Percentiles rank a stretch among this genome's conserved stretches.
phyloP scores from a whole-genome alignment of 1,284 basidiomycete species.

The Psilocybe mexicana region DNA sequence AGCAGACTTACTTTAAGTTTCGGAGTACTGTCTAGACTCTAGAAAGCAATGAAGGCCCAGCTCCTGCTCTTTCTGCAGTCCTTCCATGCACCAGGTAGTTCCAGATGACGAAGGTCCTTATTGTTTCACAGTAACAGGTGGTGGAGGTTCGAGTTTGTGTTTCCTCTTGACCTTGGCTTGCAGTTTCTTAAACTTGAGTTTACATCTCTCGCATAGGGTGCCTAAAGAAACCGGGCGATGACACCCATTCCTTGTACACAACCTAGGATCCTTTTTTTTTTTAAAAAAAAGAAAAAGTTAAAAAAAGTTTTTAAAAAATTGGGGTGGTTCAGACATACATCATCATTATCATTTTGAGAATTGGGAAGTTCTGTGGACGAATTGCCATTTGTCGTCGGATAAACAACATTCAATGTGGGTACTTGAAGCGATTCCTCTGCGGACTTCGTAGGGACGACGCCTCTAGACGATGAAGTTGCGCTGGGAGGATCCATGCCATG shows the following conservation, averaged over 20 bases:
- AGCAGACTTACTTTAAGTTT: too few species aligned
- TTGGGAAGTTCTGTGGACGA: too few species aligned
- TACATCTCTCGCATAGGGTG: conserved; percentile 45
- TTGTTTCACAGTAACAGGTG: conserved; percentile 15
- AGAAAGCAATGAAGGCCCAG: too few species aligned
- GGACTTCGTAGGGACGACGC: background rate
- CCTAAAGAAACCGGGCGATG: conserved; percentile 33
- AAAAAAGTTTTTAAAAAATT: background rate
- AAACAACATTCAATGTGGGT: too few species aligned
- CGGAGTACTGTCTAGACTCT: too few species aligned
- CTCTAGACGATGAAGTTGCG: background rate
- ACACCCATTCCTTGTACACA: conserved; percentile 31
- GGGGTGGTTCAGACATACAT: background rate
- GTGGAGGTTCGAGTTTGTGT: conserved; percentile 44
- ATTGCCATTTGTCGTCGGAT: too few species aligned
- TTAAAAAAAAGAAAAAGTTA: background rate
- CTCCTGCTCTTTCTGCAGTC: too few species aligned
- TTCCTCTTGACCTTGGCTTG: conserved; percentile 43
- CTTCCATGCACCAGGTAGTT: too few species aligned
- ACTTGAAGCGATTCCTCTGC: too few species aligned
- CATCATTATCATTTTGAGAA: too few species aligned
- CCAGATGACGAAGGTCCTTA: too few species aligned
- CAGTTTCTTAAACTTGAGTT: conserved; percentile 43
- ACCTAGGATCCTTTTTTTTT: conserved; percentile 14
- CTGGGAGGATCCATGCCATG: background rate